phyloP scores from a whole-genome alignment of 169 alveolate genomes.

The Toxoplasma gondii region DNA sequence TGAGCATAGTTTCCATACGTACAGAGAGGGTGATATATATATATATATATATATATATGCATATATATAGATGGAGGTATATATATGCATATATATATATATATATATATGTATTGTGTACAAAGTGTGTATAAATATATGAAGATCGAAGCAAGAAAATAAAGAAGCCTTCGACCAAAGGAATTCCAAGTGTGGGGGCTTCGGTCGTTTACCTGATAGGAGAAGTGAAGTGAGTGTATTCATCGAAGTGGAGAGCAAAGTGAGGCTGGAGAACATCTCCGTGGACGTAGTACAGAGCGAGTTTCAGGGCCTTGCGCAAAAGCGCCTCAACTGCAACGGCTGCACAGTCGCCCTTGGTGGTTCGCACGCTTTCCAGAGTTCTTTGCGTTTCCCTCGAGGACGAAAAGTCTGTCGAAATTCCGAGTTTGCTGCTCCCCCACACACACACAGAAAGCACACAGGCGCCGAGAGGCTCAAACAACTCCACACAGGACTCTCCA shows the following conservation, averaged over 20 bases:
- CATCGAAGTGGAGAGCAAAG: constrained; percentile 83
- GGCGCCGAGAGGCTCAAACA: no score
- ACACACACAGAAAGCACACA: neutral
- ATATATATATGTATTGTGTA: neutral
- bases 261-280: constrained; percentile 67
- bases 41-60: neutral
- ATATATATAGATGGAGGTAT: neutral
- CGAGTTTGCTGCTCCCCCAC: neutral
- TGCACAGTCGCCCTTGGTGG: neutral
- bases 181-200: no score
- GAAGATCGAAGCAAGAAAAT: neutral
- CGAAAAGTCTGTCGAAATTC: neutral
- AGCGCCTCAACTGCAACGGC: constrained; percentile 7
- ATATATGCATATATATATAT: neutral
- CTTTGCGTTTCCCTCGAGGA: neutral
- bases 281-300: constrained; percentile 1
- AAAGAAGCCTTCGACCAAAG: no score
- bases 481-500: no score
- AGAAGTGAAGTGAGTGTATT: constrained; percentile 90
- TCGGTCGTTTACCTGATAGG: constrained; percentile 76
- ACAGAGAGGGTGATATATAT: neutral
- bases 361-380: neutral
- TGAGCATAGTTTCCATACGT: neutral
- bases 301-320: neutral
- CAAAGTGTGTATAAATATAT: no score